Evolutionary conservation across 2,329 filamentous ascomycete species (phyloP).

Genomic region (Aspergillus ochraceoroseus): DNA sequence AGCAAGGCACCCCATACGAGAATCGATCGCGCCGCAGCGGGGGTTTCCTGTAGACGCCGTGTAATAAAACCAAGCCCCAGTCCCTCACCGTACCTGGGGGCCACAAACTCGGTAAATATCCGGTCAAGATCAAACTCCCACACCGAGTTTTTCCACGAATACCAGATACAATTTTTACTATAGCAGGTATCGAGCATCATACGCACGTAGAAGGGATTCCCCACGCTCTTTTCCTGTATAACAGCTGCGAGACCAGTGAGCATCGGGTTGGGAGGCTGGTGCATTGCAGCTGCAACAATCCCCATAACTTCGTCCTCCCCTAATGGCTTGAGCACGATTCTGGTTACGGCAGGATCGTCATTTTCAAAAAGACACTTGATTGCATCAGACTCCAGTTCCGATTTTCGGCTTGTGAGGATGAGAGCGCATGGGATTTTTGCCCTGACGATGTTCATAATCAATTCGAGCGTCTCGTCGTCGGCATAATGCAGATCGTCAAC

Average conservation of each 20-base stretch:
- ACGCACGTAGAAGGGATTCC: constrained; percentile 85
- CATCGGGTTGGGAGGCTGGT: constrained; percentile 62
- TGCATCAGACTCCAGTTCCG: constrained; percentile 54
- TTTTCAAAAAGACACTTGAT: constrained; percentile 41
- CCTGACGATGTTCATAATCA: constrained; percentile 74
- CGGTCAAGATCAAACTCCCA: constrained; percentile 85
- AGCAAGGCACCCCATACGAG: constrained; percentile 82
- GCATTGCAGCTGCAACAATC: constrained; percentile 78
- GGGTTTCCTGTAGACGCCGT: constrained; percentile 70
- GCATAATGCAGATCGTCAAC: constrained; percentile 88
- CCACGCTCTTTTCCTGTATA: constrained; percentile 80
- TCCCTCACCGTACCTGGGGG: constrained; percentile 70
- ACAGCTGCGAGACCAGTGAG: constrained; percentile 74
- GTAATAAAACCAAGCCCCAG: constrained; percentile 79
- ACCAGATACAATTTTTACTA: constrained; percentile 82
- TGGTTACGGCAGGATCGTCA: constrained; percentile 58
- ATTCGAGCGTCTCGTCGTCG: constrained; percentile 77
- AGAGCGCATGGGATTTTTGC: constrained; percentile 76
- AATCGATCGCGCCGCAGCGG: constrained; percentile 67
- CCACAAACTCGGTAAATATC: constrained; percentile 78
- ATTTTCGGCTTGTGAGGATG: constrained; percentile 68
- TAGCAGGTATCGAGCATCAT: constrained; percentile 87
- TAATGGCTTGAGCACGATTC: constrained; percentile 67
- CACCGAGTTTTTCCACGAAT: constrained; percentile 73
- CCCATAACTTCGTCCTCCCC: constrained; percentile 72